Evolutionary conservation across 2,329 filamentous ascomycete species (phyloP).

Genomic region (Torrubiella hemipterigena): DNA sequence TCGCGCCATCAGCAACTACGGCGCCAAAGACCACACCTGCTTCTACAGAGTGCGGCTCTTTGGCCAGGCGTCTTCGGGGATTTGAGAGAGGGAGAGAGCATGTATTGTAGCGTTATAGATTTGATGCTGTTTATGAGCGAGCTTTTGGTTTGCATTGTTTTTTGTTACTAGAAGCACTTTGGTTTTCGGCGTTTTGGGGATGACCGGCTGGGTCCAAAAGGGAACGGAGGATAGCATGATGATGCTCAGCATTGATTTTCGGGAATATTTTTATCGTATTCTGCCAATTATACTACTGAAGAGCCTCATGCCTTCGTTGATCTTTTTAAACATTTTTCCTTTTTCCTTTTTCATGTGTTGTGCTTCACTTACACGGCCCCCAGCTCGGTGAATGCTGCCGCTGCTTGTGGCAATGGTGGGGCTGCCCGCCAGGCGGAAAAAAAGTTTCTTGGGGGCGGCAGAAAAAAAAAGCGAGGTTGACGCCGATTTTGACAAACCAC

Average conservation of each 20-base stretch:
- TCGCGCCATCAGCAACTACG: slow-evolving; percentile 46
- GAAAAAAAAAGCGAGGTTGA: neutral
- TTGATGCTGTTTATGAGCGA: too few species aligned
- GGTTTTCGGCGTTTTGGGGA: slow-evolving; percentile 4
- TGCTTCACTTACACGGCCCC: too few species aligned
- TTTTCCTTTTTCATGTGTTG: too few species aligned
- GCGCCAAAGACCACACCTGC: slow-evolving; percentile 46
- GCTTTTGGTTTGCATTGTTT: too few species aligned
- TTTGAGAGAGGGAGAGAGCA: neutral
- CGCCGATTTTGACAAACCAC: neutral
- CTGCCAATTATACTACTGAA: too few species aligned
- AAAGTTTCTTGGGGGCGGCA: neutral
- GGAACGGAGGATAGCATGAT: slow-evolving; percentile 4
- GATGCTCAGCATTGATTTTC: too few species aligned
- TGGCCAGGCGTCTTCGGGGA: slow-evolving; percentile 24
- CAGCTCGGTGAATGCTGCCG: too few species aligned
- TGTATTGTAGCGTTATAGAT: neutral
- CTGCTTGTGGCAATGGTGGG: too few species aligned
- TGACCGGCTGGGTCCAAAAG: neutral
- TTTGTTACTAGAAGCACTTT: slow-evolving; percentile 1
- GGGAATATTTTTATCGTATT: too few species aligned
- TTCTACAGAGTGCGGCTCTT: slow-evolving; percentile 53
- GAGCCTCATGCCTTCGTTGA: too few species aligned
- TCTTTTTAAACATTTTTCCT: too few species aligned
- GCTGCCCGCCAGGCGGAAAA: too few species aligned